phyloP scores from a whole-genome alignment of 305 asterid genomes.

The Rubia balearica region DNA sequence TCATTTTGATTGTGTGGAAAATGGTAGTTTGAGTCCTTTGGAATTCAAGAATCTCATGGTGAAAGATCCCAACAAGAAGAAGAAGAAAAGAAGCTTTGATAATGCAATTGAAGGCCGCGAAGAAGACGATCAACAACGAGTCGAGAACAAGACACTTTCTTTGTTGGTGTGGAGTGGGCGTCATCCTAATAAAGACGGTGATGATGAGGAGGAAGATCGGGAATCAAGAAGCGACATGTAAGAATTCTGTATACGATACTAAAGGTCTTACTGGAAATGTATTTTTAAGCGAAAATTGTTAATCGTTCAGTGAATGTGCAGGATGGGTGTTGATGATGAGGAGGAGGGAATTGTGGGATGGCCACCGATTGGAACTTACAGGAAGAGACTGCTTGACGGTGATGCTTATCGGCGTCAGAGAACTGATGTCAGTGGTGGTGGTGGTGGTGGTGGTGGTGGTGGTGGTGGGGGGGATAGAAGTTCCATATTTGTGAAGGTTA shows the following conservation, averaged over 20 bases:
- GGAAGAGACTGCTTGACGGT: constrained; percentile 28
- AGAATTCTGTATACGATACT: background rate
- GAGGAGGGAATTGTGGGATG: constrained; percentile 34
- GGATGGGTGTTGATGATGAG: constrained; percentile 18
- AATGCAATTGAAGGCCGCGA: constrained; percentile 16
- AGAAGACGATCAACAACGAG: constrained; percentile 14
- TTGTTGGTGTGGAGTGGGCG: constrained; percentile 44
- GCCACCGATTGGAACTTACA: constrained; percentile 48
- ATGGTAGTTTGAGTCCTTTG: background rate
- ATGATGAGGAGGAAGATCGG: constrained; percentile 16
- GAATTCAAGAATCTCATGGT: constrained; percentile 16
- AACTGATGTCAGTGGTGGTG: background rate
- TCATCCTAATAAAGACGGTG: constrained; percentile 24
- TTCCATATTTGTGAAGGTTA: constrained; percentile 55
- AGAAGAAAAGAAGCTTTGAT: constrained; percentile 11
- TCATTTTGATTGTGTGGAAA: background rate
- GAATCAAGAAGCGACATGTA: background rate
- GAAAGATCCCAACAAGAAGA: background rate
- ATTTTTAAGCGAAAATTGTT: background rate
- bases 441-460: background rate
- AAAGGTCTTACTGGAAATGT: background rate
- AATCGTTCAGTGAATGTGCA: background rate
- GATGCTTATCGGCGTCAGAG: background rate
- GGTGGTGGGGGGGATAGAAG: constrained; percentile 14
- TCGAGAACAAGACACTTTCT: constrained; percentile 21